Conservation (phyloP, 768 basidiomycete genomes). For the Polyporus arcularius region DNA sequence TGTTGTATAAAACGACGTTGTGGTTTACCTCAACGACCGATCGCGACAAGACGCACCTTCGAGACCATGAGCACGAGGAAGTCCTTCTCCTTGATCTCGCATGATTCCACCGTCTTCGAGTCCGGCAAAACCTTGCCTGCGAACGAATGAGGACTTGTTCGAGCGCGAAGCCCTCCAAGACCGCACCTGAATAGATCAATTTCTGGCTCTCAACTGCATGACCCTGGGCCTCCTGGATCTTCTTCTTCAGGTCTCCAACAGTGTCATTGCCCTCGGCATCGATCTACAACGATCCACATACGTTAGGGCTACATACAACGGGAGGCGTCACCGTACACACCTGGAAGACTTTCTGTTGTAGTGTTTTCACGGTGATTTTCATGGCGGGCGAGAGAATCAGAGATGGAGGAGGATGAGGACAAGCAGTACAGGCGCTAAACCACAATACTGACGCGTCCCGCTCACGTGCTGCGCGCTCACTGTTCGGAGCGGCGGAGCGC, state of each 20-base stretch:
- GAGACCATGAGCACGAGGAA: slow-evolving; percentile 99
- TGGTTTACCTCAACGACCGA: neutral
- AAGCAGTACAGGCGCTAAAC: slow-evolving; percentile 13
- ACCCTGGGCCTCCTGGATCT: slow-evolving; percentile 76
- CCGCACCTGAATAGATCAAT: slow-evolving; percentile 88
- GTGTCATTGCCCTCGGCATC: slow-evolving; percentile 79
- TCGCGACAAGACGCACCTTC: slow-evolving; percentile 58
- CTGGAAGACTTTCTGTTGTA: slow-evolving; percentile 90
- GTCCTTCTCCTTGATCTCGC: slow-evolving; percentile 96
- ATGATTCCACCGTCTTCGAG: slow-evolving; percentile 83
- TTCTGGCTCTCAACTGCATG: slow-evolving; percentile 80
- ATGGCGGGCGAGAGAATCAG: slow-evolving; percentile 41
- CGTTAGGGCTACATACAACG: neutral
- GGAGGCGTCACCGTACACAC: slow-evolving; percentile 37
- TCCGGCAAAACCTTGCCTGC: slow-evolving; percentile 91
- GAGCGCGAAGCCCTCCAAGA: neutral
- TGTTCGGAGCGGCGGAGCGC: too few relatives aligned
- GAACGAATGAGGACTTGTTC: slow-evolving; percentile 4
- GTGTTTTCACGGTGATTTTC: slow-evolving; percentile 95
- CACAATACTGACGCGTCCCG: slow-evolving; percentile 24
- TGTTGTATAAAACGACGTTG: slow-evolving; percentile 22
- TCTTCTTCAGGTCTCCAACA: slow-evolving; percentile 76
- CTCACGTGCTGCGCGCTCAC: slow-evolving; percentile 21
- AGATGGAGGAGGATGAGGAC: slow-evolving; percentile 13
- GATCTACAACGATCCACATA: slow-evolving; percentile 45